Percentiles rank a stretch among this genome's conserved stretches.
These are phyloP conservation scores for Talaromyces amestolkiae DNA, from an alignment of 2,329 filamentous ascomycete species.

Conservation along the genomic window DNA sequence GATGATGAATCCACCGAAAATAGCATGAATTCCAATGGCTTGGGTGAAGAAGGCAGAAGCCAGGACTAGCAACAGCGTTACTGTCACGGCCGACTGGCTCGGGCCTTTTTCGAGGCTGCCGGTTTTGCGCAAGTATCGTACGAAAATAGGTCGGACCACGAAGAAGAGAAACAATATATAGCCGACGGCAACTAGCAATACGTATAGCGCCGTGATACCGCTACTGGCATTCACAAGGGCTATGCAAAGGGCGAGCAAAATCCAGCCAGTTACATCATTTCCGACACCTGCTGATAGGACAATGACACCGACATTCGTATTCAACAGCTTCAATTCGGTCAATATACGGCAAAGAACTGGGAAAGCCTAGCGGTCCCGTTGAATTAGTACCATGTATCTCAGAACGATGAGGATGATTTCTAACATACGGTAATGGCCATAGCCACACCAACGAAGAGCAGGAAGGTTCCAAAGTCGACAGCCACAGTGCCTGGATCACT, in stretches of 20 bases:
- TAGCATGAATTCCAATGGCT: constrained; percentile 88
- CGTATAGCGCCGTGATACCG: constrained; percentile 79
- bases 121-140: constrained; percentile 69
- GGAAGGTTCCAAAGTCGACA: constrained; percentile 61
- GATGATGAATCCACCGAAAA: constrained; percentile 88
- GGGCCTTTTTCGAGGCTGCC: constrained; percentile 84
- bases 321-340: constrained; percentile 81
- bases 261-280: constrained; percentile 90
- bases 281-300: constrained; percentile 87
- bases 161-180: constrained; percentile 75
- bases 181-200: constrained; percentile 71
- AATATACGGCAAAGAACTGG: constrained; percentile 92
- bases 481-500: constrained; percentile 55
- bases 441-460: constrained; percentile 86
- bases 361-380: constrained; percentile 54
- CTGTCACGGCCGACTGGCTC: constrained; percentile 75
- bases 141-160: constrained; percentile 68
- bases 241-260: constrained; percentile 87
- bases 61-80: constrained; percentile 77
- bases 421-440: constrained; percentile 75
- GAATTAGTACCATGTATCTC: constrained; percentile 3
- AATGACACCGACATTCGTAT: constrained; percentile 80
- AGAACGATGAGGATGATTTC: not conserved
- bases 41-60: constrained; percentile 81
- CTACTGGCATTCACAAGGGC: constrained; percentile 84